A percentile compares a stretch with the other conserved stretches of the same genome.
phyloP scores from a whole-genome alignment of 176 grass and related monocot species.

The Thalia dealbata region DNA sequence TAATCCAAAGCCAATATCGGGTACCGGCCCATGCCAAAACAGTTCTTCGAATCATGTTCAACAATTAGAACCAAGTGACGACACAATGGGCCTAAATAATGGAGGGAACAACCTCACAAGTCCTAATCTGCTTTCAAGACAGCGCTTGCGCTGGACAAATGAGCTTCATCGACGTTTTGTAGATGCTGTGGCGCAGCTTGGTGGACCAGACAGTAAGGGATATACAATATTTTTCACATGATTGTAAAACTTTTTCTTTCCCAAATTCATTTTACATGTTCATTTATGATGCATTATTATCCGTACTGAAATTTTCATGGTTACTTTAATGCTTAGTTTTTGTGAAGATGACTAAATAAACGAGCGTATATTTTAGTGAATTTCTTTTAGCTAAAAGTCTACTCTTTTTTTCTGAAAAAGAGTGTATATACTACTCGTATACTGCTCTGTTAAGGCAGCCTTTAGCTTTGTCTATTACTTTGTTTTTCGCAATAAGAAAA shows the following conservation, averaged over 20 bases:
- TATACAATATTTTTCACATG: not conserved
- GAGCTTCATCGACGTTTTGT: conserved; percentile 94
- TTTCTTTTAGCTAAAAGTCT: too few species aligned
- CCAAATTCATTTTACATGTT: too few species aligned
- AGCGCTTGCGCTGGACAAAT: conserved; percentile 91
- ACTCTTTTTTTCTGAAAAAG: too few species aligned
- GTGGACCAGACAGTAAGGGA: conserved; percentile 86
- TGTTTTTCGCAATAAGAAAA: too few species aligned
- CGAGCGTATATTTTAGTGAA: too few species aligned
- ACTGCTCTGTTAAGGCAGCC: too few species aligned
- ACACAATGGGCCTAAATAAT: conserved; percentile 32
- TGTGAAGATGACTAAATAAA: too few species aligned
- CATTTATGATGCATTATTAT: not conserved
- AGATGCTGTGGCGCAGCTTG: conserved; percentile 85
- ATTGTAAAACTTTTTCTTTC: too few species aligned
- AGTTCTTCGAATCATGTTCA: conserved; percentile 28
- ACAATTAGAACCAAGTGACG: conserved; percentile 43
- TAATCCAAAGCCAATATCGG: conserved; percentile 33
- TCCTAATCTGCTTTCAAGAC: conserved; percentile 44
- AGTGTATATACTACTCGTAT: too few species aligned
- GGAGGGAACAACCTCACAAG: conserved; percentile 29
- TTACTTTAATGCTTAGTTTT: not conserved
- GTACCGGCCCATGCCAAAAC: conserved; percentile 24
- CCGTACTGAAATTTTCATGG: not conserved
- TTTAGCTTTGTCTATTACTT: too few species aligned